phyloP scores from a whole-genome alignment of 83 land plant genomes.

The Thuja plicata region DNA sequence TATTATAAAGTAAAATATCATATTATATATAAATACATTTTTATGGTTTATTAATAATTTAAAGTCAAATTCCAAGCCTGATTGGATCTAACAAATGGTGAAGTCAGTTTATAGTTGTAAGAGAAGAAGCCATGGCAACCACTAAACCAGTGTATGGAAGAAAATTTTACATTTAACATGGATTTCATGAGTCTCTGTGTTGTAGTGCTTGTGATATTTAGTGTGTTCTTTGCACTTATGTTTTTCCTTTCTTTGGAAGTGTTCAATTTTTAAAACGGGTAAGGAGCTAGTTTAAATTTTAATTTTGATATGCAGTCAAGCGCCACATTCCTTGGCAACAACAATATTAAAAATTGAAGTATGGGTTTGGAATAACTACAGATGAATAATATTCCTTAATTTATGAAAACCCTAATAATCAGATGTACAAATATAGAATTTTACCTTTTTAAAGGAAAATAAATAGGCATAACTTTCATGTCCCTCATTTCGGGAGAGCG shows the following conservation, averaged over 20 bases:
- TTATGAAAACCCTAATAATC: too few relatives aligned
- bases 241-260: constrained; percentile 41
- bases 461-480: too few relatives aligned
- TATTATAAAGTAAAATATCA: too few relatives aligned
- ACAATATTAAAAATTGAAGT: background rate
- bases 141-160: constrained; percentile 28
- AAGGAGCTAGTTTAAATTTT: constrained; percentile 3
- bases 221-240: constrained; percentile 52
- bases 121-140: constrained; percentile 12
- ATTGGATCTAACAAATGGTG: background rate
- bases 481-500: too few relatives aligned
- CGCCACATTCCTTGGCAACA: background rate
- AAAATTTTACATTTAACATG: constrained; percentile 32
- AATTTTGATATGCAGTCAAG: background rate
- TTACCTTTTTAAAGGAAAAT: too few relatives aligned
- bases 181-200: constrained; percentile 48
- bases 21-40: too few relatives aligned
- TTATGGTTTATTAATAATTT: too few relatives aligned
- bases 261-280: constrained; percentile 56
- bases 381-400: too few relatives aligned
- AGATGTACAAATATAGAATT: too few relatives aligned
- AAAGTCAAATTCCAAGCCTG: too few relatives aligned
- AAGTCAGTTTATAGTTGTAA: constrained; percentile 66
- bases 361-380: too few relatives aligned
- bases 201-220: constrained; percentile 39